Evolutionary conservation across 495 filamentous ascomycete genomes (phyloP).

Genomic region (Penicillium roqueforti): DNA sequence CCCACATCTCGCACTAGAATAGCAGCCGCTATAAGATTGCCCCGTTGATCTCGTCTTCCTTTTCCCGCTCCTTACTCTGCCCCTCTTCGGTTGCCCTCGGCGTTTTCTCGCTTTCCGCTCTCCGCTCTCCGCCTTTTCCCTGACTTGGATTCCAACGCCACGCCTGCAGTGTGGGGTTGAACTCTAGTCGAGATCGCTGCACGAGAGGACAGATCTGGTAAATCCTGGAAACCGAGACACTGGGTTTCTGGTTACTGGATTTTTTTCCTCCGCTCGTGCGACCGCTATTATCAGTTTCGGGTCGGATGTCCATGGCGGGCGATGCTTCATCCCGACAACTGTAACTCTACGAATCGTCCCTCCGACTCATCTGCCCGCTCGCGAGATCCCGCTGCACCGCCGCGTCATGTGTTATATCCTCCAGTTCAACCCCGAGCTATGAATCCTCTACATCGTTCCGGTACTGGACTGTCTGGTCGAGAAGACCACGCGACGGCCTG

Average conservation of each 20-base stretch:
- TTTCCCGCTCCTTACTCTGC: too few relatives aligned
- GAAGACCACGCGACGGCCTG: constrained; percentile 7
- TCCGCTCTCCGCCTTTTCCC: not conserved
- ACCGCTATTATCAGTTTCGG: constrained; percentile 2
- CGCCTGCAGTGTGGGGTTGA: constrained; percentile 9
- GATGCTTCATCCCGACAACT: constrained; percentile 21
- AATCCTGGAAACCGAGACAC: not conserved
- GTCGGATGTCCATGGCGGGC: constrained; percentile 16
- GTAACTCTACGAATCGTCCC: constrained; percentile 8
- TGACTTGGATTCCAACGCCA: constrained; percentile 13
- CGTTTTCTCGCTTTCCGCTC: constrained; percentile 14
- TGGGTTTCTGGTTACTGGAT: not conserved
- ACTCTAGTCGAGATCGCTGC: constrained; percentile 7
- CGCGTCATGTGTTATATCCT: constrained; percentile 23
- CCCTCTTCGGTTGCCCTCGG: constrained; percentile 13
- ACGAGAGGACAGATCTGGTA: not conserved
- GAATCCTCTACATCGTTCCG: constrained; percentile 12
- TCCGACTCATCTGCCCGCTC: constrained; percentile 5
- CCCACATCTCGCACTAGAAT: not conserved
- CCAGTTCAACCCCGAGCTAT: constrained; percentile 18
- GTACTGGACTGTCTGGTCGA: constrained; percentile 1
- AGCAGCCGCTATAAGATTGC: too few relatives aligned
- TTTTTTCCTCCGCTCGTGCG: constrained; percentile 6
- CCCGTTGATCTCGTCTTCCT: not conserved
- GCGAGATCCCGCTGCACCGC: constrained; percentile 3